Evolutionary conservation across 1,284 basidiomycete genomes (phyloP), one percentile per base, ranked within the genome.

Genomic region (Rhodotorula glutinis): DNA sequence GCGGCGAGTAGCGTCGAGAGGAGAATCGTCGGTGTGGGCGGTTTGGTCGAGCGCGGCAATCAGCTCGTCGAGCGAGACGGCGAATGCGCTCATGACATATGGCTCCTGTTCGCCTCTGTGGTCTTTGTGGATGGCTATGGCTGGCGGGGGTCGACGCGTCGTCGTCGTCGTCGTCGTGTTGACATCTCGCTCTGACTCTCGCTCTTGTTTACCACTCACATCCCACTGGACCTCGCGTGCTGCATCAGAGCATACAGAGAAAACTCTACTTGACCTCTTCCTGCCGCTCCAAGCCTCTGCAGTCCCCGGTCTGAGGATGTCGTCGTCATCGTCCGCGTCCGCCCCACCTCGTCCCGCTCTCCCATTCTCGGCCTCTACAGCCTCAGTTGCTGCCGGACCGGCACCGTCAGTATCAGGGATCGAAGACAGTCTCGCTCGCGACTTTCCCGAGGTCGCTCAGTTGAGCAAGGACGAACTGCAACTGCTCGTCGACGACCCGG

Each of bases 401-500:
- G 9, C 60, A 23, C 5, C 53, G 13, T 16, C 29, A 53, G n/a
- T 49, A 41, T 9, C 46, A 4, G n/a, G 25, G 17, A 64, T 72
- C 55, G 43, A 65, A 59, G 70, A 72, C 41, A 44, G 56, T 14
- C 56, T 72, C 27, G 33, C 64, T 0, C 46, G 63, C 0, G 70
- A 72, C 53, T 72, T 61, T 44, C 62, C 70, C 1, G n/a, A 66
- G 3, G 46, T 64, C 9, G 63, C 67, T 3, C 10, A 11, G 0
- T 46, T 72, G 5, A 92, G 90, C 72, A 85, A 88, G 64, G 87
- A 90, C 71, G 90, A 92, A 74, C 83, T 96, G n/a, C 89, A 94
- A 78, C 90, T 92, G 77, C 81, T 95, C 25, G 80, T 95, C 29
- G 82, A 83, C 25, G 90, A 94, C 75, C 88, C 87, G 2, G 81